phyloP scores from a whole-genome alignment of 208 protist genomes.

The Porcisia deanei region DNA sequence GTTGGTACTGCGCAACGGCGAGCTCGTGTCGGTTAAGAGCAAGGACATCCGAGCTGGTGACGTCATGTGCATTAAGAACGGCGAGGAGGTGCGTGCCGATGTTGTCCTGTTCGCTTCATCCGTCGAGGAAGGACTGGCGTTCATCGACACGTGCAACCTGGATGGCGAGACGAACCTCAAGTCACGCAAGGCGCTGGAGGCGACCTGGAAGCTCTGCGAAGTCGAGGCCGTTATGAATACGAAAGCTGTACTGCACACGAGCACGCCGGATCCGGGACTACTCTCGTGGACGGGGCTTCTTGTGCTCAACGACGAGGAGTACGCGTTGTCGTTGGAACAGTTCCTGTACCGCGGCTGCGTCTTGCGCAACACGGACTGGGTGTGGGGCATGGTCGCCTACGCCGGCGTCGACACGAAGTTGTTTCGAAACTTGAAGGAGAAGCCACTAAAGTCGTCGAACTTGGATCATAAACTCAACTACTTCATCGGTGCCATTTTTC shows the following conservation, averaged over 20 bases:
- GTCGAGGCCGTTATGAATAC: constrained; percentile 32
- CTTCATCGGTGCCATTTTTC: constrained; percentile 77
- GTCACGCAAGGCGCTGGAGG: constrained; percentile 65
- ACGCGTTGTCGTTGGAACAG: constrained; percentile 75
- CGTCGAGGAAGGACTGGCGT: constrained; percentile 75
- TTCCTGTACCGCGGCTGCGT: constrained; percentile 91
- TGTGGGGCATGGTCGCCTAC: constrained; percentile 94
- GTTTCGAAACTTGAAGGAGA: constrained; percentile 88
- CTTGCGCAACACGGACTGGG: constrained; percentile 92
- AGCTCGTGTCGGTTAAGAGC: constrained; percentile 51
- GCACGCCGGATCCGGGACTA: constrained; percentile 64
- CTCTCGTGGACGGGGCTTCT: constrained; percentile 80
- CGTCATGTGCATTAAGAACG: constrained; percentile 71
- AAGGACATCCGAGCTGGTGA: constrained; percentile 80
- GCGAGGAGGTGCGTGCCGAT: constrained; percentile 89
- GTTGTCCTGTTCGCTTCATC: constrained; percentile 83
- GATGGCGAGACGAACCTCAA: constrained; percentile 93
- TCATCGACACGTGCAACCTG: constrained; percentile 93
- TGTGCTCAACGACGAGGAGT: constrained; percentile 50
- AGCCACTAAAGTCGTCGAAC: constrained; percentile 86
- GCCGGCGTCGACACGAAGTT: constrained; percentile 93
- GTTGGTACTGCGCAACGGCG: constrained; percentile 55
- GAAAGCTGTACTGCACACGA: constrained; percentile 53
- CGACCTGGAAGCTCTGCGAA: constrained; percentile 54
- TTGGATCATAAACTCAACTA: constrained; percentile 87